Base-by-base conservation (phyloP, 345 rosid genomes). In the Geranium brycei region DNA sequence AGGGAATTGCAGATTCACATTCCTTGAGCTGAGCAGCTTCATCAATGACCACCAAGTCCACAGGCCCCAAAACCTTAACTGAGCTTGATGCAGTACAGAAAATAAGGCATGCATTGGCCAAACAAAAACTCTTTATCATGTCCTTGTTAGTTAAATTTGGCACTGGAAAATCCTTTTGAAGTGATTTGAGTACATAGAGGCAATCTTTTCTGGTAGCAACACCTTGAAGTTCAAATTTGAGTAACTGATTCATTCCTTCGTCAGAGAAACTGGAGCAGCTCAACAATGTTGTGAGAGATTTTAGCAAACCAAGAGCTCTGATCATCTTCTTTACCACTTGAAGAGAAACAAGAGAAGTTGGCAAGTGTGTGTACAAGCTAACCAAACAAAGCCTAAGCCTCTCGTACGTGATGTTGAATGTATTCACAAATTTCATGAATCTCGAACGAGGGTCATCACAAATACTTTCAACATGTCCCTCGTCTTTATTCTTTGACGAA, bases 11-110 rank as follows among this genome's bases (percentile, higher is more conserved):
- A 23, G 85, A 83, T 23, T 83, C 87, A 16, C 81, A 80, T 69
- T 83, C 87, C 75, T 78, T 83, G 19, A 80, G 64, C 76, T 83
- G 85, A 23, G 85, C 80, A 30, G 87, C 87, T 75, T 83, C 87
- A 23, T 83, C 85, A 0, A 83, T 68, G 14, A 83, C 76, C 59
- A 83, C 60, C 62, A 80, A 62, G 2, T 71, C 40, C 14, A 80
- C 12, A 13, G 77, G 76, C 5, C 0, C 0, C 56, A 40, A 69
- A 56, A 83, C 19, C 57, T 60, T 83, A 8, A 58, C 62, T 30
- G 85, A 80, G 60, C 81, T 63, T 17, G 87, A 78, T 38, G 78
- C 72, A 6, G 85, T 78, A 64, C 83, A 80, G 72, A 83, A 78
- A 14, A 80, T 13, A 4, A 83, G 59, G 62, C 40, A 62, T 1